Conservation (phyloP, 2,329 filamentous ascomycete genomes). For the Calonectria crousiana region DNA sequence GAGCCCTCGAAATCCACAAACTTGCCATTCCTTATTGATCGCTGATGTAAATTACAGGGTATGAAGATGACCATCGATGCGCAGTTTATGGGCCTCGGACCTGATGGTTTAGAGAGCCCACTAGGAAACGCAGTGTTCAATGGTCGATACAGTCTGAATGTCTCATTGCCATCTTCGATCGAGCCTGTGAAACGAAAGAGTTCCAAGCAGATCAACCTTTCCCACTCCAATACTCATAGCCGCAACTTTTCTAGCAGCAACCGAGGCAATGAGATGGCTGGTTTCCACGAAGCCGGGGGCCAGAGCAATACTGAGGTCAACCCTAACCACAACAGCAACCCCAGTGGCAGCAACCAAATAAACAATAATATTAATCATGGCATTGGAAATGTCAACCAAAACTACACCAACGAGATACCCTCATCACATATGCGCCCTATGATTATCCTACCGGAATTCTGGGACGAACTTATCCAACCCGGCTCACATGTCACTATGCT, state of each 20-base stretch:
- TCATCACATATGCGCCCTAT: conserved; percentile 15
- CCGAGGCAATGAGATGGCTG: neutral
- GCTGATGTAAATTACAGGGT: conserved; percentile 7
- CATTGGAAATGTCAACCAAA: neutral
- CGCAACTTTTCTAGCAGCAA: neutral
- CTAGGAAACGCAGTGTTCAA: conserved; percentile 11
- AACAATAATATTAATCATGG: neutral
- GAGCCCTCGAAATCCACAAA: neutral
- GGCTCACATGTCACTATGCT: conserved; percentile 24
- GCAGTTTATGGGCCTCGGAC: conserved; percentile 16
- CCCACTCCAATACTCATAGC: neutral
- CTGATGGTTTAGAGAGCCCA: conserved; percentile 4
- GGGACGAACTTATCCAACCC: conserved; percentile 30
- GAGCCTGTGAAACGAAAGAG: conserved; percentile 18
- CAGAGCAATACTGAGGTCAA: neutral
- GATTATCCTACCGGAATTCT: conserved; percentile 28
- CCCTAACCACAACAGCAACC: neutral
- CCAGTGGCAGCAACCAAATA: neutral
- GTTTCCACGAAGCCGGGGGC: neutral
- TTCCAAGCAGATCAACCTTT: neutral
- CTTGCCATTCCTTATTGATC: neutral
- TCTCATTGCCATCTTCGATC: conserved; percentile 18
- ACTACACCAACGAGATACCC: neutral
- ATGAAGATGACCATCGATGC: conserved; percentile 33
- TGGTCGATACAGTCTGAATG: conserved; percentile 21